Evolutionary conservation across 192 early-diverging fungal genomes (phyloP), one percentile per base, ranked within the genome.

Genomic region (Lobosporangium transversale): DNA sequence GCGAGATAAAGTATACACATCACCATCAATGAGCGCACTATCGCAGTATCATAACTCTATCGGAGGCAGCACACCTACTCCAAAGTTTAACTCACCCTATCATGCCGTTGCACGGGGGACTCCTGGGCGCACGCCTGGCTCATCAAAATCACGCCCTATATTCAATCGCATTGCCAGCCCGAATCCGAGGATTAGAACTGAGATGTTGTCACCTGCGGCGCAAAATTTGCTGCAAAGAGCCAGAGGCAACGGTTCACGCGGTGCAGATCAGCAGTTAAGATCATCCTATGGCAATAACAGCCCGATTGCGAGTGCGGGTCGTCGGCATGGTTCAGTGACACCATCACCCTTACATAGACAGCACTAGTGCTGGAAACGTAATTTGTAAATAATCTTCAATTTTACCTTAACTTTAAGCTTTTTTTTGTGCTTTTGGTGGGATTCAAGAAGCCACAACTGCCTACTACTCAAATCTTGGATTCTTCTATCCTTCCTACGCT

Each of bases 191-290:
- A 59, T 51, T 1, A 53, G 81, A 24, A 62, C 75, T 17, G 60
- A 60, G 24, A 70, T 79, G 61, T 32, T 82, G 15, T 82, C 81
- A 8, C 81, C 81, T 29, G 81, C 81, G 2, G 81, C 76, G 11
- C 36, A 63, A 23, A 68, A 44, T 42, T 58, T 82, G 33, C 37
- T 82, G 37, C 49, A 57, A 18, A 49, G 47, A 30, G 58, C 62
- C 7, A 56, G 65, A 20, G 67, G 51, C 53, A 70, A 31, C 23
- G 66, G 23, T 9, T 21, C 11, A 18, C 55, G 51, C 6, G 54
- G 58, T 6, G 44, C 75, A 4, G 80, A 82, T 43, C 42, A 52
- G 3, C 80, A 82, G 51, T 54, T 82, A 6, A 62, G 80, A 35
- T 66, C 68, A 43, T 79, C 75, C 5, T 82, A 81, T 53, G 53